phyloP scores from a whole-genome alignment of 1,284 basidiomycete genomes.

The Pyrrhoderma lamaoense region DNA sequence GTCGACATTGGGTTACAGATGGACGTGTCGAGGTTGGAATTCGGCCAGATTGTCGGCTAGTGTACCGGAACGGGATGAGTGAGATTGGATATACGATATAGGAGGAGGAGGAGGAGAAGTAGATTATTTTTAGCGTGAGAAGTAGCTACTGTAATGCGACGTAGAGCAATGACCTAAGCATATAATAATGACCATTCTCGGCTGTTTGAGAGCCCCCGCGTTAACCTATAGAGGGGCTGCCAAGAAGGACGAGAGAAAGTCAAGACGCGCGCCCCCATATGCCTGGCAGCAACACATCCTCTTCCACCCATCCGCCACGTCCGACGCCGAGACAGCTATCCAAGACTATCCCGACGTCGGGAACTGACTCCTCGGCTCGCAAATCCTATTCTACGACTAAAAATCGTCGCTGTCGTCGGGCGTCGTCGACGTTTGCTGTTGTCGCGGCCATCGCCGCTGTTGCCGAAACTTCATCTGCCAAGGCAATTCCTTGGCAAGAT shows the following conservation, averaged over 20 bases:
- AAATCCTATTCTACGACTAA: too few relatives aligned
- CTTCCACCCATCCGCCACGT: not conserved
- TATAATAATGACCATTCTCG: too few relatives aligned
- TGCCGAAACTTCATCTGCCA: not conserved
- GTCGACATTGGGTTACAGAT: slow-evolving; percentile 2
- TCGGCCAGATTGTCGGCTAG: slow-evolving; percentile 60
- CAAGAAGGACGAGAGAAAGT: too few relatives aligned
- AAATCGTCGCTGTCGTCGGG: not conserved
- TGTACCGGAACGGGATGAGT: slow-evolving; percentile 52
- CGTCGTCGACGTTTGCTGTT: slow-evolving; percentile 7
- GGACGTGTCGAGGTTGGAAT: slow-evolving; percentile 51
- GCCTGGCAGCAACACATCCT: too few relatives aligned
- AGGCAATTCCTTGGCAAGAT: not conserved
- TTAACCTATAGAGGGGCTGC: too few relatives aligned
- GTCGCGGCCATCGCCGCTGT: slow-evolving; percentile 11
- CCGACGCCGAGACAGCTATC: not conserved
- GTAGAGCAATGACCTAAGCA: too few relatives aligned
- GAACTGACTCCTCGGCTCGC: too few relatives aligned
- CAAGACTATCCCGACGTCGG: not conserved
- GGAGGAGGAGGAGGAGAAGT: not conserved
- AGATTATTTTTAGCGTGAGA: too few relatives aligned
- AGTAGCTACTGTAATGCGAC: too few relatives aligned
- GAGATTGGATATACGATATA: slow-evolving; percentile 26
- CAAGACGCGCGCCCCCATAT: too few relatives aligned
- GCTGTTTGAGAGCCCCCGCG: too few relatives aligned